Percentiles rank a stretch among this genome's conserved stretches.
Conservation (phyloP, 2,329 filamentous ascomycete species). For the Fusarium musae region DNA sequence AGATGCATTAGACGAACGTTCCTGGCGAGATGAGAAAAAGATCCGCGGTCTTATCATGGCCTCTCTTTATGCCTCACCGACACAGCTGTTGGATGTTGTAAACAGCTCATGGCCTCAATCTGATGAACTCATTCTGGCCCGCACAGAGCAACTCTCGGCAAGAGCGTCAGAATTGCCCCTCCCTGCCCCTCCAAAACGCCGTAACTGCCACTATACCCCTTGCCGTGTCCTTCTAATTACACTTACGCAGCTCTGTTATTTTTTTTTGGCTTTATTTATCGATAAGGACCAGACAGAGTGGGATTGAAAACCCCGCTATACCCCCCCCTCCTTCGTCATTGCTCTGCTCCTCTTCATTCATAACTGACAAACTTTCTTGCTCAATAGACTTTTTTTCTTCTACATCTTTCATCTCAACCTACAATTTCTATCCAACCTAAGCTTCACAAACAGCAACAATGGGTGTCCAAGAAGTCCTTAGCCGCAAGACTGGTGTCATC, state of each 20-base stretch:
- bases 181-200: constrained; percentile 28
- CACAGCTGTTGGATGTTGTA: constrained; percentile 36
- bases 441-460: constrained; percentile 47
- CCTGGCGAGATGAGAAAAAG: constrained; percentile 24
- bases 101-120: constrained; percentile 39
- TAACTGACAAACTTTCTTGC: constrained; percentile 40
- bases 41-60: constrained; percentile 35
- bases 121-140: constrained; percentile 41
- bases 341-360: constrained; percentile 34
- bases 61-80: constrained; percentile 40
- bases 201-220: constrained; percentile 28
- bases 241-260: constrained; percentile 14
- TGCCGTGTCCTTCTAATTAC: constrained; percentile 8
- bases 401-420: constrained; percentile 34
- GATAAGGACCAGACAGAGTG: constrained; percentile 36
- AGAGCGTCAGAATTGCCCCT: constrained; percentile 29
- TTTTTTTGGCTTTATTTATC: constrained; percentile 35
- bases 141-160: constrained; percentile 36
- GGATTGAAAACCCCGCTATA: constrained; percentile 44
- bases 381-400: constrained; percentile 37
- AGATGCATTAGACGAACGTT: constrained; percentile 34
- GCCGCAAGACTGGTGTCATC: constrained; percentile 65
- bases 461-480: constrained; percentile 57
- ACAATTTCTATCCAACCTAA: constrained; percentile 23
- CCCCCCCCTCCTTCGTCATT: constrained; percentile 35